A percentile compares a stretch with the other conserved stretches of the same genome.
These are phyloP conservation scores for Lolium perenne DNA, from an alignment of 176 grass and related monocot genomes.

Conservation along the genomic window DNA sequence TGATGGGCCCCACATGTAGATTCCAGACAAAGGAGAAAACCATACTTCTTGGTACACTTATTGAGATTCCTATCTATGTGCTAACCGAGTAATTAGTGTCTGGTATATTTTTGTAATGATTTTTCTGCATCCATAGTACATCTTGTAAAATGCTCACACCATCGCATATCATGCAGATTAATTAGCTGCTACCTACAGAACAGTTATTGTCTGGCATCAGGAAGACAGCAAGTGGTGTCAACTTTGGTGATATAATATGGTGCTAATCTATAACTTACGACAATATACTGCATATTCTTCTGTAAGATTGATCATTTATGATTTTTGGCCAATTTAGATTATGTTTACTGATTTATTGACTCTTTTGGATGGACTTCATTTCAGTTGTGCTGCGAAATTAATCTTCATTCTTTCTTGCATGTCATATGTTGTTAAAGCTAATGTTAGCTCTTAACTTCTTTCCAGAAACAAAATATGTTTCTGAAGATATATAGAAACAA, in stretches of 20 bases:
- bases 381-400: slow-evolving; percentile 9
- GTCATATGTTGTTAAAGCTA: slow-evolving; percentile 17
- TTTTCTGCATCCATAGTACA: slow-evolving; percentile 25
- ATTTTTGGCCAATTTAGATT: background rate
- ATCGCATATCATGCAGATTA: slow-evolving; percentile 37
- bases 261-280: slow-evolving; percentile 36
- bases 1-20: slow-evolving; percentile 36
- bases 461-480: slow-evolving; percentile 4
- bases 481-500: slow-evolving; percentile 7
- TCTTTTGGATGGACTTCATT: slow-evolving; percentile 16
- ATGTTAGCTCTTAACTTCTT: background rate
- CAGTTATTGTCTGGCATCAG: slow-evolving; percentile 13
- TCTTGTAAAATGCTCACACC: slow-evolving; percentile 36
- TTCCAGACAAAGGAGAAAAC: slow-evolving; percentile 41
- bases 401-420: background rate
- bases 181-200: background rate
- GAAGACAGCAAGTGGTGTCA: slow-evolving; percentile 2
- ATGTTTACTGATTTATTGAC: slow-evolving; percentile 17
- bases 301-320: slow-evolving; percentile 12
- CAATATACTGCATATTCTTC: slow-evolving; percentile 24
- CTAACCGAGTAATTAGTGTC: slow-evolving; percentile 35
- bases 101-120: slow-evolving; percentile 37
- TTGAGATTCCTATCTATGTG: slow-evolving; percentile 37
- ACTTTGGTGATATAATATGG: slow-evolving; percentile 35
- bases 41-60: slow-evolving; percentile 43